Evolutionary conservation across 2,329 filamentous ascomycete genomes (phyloP).

Genomic region (Colletotrichum acutatum): DNA sequence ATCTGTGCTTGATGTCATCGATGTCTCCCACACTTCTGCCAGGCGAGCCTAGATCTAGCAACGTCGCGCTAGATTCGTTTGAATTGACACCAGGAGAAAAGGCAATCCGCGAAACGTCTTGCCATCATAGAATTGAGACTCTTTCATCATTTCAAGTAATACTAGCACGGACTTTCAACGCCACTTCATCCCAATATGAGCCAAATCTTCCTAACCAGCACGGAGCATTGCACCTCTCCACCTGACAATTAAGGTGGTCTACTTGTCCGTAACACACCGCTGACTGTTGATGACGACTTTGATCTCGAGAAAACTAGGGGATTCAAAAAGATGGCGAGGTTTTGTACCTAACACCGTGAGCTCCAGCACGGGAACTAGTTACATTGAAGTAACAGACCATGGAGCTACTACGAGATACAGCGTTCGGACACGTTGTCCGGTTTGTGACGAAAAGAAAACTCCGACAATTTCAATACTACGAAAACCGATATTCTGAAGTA

Average conservation of each 20-base stretch:
- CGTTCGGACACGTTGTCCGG: constrained; percentile 5
- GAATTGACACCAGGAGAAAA: background rate
- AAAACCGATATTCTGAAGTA: background rate
- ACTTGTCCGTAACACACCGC: background rate
- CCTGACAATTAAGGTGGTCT: background rate
- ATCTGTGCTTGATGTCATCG: background rate
- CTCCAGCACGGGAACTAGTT: background rate
- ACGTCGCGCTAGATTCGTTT: background rate
- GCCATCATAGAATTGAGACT: background rate
- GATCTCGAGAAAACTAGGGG: rapidly evolving
- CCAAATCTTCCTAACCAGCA: background rate
- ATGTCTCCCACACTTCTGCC: background rate
- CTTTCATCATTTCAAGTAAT: background rate
- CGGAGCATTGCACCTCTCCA: background rate
- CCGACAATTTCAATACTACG: constrained; percentile 9
- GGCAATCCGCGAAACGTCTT: background rate
- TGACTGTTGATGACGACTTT: background rate
- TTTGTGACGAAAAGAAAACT: background rate
- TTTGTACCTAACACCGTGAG: background rate
- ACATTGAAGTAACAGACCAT: background rate
- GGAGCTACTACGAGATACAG: constrained; percentile 16
- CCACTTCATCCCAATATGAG: background rate
- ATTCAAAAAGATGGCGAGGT: background rate
- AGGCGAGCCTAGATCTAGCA: background rate
- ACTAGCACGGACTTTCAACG: background rate